Percentiles rank a stretch among this genome's conserved stretches.
phyloP scores from a whole-genome alignment of 306 rosid species.

The Carpinus viminea region DNA sequence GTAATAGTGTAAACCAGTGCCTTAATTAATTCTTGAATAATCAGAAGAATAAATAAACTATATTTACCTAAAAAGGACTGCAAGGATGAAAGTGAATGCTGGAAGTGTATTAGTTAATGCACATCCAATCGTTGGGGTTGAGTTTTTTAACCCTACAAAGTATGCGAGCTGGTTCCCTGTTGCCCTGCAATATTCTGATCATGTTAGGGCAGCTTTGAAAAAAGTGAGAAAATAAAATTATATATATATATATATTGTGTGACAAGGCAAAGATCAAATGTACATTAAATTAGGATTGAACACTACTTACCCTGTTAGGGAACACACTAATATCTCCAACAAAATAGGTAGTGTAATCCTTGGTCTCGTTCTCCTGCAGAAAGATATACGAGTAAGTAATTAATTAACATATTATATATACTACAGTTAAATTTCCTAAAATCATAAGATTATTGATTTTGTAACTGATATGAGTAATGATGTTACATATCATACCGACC shows the following conservation, averaged over 20 bases:
- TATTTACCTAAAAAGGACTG: constrained; percentile 58
- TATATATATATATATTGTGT: background rate
- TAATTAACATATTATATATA: background rate
- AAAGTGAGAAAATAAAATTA: background rate
- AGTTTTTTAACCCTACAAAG: constrained; percentile 62
- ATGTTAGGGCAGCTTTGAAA: background rate
- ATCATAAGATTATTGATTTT: too few relatives aligned
- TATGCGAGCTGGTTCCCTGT: constrained; percentile 67
- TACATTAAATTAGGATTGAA: background rate
- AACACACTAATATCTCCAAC: constrained; percentile 56
- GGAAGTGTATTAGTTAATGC: constrained; percentile 80
- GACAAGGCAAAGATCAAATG: background rate
- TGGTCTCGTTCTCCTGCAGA: constrained; percentile 57
- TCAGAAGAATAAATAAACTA: background rate
- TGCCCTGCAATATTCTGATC: constrained; percentile 48
- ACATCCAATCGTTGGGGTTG: constrained; percentile 62
- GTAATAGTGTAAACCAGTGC: background rate
- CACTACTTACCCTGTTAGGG: constrained; percentile 73
- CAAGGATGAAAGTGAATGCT: constrained; percentile 86
- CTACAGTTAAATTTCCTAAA: too few relatives aligned
- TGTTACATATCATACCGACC: too few relatives aligned
- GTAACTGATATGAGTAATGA: too few relatives aligned
- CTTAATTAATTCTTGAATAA: background rate
- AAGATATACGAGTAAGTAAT: background rate
- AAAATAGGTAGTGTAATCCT: constrained; percentile 59